Evolutionary conservation across 2,329 filamentous ascomycete species (phyloP), one percentile per base, ranked within the genome.

Genomic region (Teratosphaeriaceae sp.): DNA sequence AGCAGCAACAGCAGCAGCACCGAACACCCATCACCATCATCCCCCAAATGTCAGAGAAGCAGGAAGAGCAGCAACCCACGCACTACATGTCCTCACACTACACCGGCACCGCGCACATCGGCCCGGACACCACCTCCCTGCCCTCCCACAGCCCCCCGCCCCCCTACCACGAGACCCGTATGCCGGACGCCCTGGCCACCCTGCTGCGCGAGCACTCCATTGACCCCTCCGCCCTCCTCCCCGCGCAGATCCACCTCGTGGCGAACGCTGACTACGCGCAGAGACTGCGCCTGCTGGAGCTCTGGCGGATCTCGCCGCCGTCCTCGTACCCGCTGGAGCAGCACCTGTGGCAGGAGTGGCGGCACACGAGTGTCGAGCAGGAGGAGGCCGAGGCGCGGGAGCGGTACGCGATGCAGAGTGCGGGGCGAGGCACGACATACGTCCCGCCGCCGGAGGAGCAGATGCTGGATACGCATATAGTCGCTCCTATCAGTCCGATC

Each of bases 41-140:
- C 19, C 34, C 35, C 5, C 34, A 39, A 6, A 19, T 23, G 5
- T 22, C 19, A 22, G 19, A 15, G 7, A 27, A 38, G 26, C 16
- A 46, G 44, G 27, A 45, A 41, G 20, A 44, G 11, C 42, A 51
- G 19, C 31, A 46, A 38, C 67, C 73, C 18, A 82, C 86, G 49
- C 72, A 76, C 49, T 94, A 92, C 68, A 79, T 85, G 20, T 85
- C 85, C 8, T 82, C 86, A 58, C 88, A 94, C 64, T 94, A 94
- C 64, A 83, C 84, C 51, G 87, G 89, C 60, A 88, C 86, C 7
- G 72, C 83, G 34, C 86, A 94, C 61, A 60, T 82, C 48, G 71
- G 61, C 37, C 64, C 66, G 16, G 69, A 72, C 42, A 62, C 66
- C 16, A 35, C 56, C 55, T 37, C 59, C 50, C 47, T 61, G 42